Base-by-base conservation (phyloP, 2,329 filamentous ascomycete genomes). In the Fusarium algeriense region DNA sequence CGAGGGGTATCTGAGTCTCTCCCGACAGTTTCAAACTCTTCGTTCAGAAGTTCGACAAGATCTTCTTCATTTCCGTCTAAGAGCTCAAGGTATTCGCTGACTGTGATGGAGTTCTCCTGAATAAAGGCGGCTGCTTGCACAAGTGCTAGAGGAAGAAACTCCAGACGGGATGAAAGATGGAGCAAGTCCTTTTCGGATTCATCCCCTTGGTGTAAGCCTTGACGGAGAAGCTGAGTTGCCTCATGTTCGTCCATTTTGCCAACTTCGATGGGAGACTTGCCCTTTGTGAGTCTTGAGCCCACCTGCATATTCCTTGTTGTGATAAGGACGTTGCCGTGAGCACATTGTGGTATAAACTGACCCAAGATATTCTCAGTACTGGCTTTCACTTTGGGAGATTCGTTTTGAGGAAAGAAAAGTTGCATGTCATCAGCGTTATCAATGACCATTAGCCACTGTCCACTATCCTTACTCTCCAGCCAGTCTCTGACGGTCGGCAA, bases 61-160 rank as follows among this genome's bases (percentile, higher is more conserved):
- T 65, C 34, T 6, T 73, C 12, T 28, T 60, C 34, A 3, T 28
- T 64, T 17, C 45, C 55, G 0, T 78, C 62, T 1, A 81, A 44
- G 0, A 81, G 73, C 11, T 74, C 38, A 0, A 82, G 17, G 6
- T 83, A 83, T 13, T 71, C 37, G 0, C 7, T n/a, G 13, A 78
- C 45, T 0, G 74, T 48, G 7, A 79, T 77, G 0, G 35, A 55
- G 5, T 79, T 81, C 37, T 80, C 74, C 6, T 76, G 69, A 0
- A 83, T 80, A 14, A 80, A 83, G 0, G 80, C 77, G 1, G 80
- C 74, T 9, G 79, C 81, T 48, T 82, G 80, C 4, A 69, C 77
- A 0, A 83, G 37, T 0, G 81, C 81, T 3, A 83, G 74, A 0
- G 81, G 81, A 0, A 83, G 68, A 15, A 77, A 68, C 2, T 80